Percentiles rank a stretch among this genome's conserved stretches.
phyloP scores from a whole-genome alignment of 2,329 filamentous ascomycete genomes.

The Ploettnerulaceae sp. region DNA sequence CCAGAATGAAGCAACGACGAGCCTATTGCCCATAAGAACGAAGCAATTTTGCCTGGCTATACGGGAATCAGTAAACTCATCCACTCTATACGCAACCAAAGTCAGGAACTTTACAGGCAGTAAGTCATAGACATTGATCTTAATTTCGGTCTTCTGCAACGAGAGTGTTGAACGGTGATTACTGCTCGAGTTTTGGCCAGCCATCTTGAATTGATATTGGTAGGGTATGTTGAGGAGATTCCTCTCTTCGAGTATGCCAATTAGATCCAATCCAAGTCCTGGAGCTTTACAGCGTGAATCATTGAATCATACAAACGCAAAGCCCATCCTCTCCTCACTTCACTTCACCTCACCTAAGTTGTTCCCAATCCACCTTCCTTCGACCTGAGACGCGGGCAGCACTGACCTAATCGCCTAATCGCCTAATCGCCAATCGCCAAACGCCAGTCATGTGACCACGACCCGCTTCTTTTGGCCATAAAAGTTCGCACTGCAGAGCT shows the following conservation, averaged over 20 bases:
- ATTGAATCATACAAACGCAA: too few relatives aligned
- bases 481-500: slow-evolving; percentile 1
- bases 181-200: slow-evolving; percentile 23
- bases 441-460: neutral
- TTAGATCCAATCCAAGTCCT: neutral
- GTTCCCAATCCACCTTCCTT: too few relatives aligned
- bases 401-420: too few relatives aligned
- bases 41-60: slow-evolving; percentile 69
- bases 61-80: neutral
- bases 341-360: too few relatives aligned
- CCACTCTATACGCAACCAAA: neutral
- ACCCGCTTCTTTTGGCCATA: neutral
- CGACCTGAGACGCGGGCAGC: too few relatives aligned
- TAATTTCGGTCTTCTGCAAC: slow-evolving; percentile 66
- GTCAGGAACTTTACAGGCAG: slow-evolving; percentile 51
- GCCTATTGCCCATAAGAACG: slow-evolving; percentile 71
- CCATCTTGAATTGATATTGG: slow-evolving; percentile 19
- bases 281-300: too few relatives aligned
- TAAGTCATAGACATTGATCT: slow-evolving; percentile 75
- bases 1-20: slow-evolving; percentile 76
- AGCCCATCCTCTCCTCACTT: too few relatives aligned
- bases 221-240: too few relatives aligned
- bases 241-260: neutral
- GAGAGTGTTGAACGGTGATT: slow-evolving; percentile 62
- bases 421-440: too few relatives aligned